These are phyloP conservation scores for Rhizophagus prolifer DNA, from an alignment of 192 early-diverging fungal species.

Conservation along the genomic window DNA sequence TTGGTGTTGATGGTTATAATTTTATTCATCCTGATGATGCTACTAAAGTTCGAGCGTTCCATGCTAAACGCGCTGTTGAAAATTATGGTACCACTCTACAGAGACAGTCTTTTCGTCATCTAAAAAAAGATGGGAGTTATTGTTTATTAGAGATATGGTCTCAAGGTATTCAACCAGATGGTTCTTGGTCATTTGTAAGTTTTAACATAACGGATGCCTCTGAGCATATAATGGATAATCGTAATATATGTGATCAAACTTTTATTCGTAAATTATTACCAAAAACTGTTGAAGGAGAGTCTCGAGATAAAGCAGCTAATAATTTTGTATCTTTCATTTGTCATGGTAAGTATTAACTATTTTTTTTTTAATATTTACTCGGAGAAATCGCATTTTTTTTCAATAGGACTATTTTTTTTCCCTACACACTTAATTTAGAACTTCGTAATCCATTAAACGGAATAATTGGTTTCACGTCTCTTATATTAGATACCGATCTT, in stretches of 20 bases:
- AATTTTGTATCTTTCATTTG: background rate
- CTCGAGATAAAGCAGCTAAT: background rate
- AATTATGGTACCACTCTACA: background rate
- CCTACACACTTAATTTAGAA: background rate
- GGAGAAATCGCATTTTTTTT: no score
- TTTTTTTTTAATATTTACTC: no score
- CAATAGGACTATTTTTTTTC: no score
- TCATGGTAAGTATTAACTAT: no score
- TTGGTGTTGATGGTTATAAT: background rate
- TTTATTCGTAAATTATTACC: background rate
- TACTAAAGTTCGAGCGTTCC: background rate
- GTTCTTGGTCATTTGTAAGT: background rate
- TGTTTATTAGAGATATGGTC: constrained; percentile 10
- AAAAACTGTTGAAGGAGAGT: background rate
- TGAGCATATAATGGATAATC: background rate
- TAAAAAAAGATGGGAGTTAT: background rate
- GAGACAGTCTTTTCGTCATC: background rate
- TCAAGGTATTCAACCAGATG: constrained; percentile 1
- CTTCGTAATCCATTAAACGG: constrained; percentile 12
- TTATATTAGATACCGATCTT: background rate
- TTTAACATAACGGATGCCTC: background rate
- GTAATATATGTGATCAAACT: background rate
- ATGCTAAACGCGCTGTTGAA: background rate
- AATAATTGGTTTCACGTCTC: background rate
- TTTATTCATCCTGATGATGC: constrained; percentile 8